Conservation (phyloP, 306 rosid species). For the Trichosanthes cucumerina region DNA sequence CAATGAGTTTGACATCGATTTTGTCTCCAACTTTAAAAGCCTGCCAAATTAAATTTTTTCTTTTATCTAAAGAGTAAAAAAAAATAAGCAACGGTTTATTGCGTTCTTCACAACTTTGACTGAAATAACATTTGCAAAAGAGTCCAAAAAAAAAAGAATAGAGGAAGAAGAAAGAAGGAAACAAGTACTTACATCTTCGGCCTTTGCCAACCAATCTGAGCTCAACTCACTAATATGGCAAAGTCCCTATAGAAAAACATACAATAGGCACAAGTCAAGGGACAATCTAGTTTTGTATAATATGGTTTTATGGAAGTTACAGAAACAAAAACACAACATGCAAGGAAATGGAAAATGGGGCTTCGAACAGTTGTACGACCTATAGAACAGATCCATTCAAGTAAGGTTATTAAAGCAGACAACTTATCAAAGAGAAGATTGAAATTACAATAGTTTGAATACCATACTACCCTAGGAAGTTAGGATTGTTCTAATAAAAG, state of each 20-base stretch:
- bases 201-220: constrained; percentile 82
- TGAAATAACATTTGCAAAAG: not conserved
- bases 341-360: not conserved
- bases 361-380: not conserved
- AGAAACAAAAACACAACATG: not conserved
- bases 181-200: constrained; percentile 66
- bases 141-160: not conserved
- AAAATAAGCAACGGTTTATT: not conserved
- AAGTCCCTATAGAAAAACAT: constrained; percentile 59
- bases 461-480: no score
- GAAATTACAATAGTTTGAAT: no score
- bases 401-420: no score
- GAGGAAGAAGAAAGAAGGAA: not conserved
- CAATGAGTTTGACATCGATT: constrained; percentile 86
- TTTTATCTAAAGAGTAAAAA: not conserved
- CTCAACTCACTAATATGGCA: constrained; percentile 95
- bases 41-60: no score
- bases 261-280: constrained; percentile 12
- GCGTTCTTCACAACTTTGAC: not conserved
- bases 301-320: not conserved
- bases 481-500: no score
- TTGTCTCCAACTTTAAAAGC: constrained; percentile 79
- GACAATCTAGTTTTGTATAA: not conserved
- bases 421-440: no score
- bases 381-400: no score